These are phyloP conservation scores for Zanthoxylum bungeanum DNA, from an alignment of 345 rosid species.

Conservation along the genomic window DNA sequence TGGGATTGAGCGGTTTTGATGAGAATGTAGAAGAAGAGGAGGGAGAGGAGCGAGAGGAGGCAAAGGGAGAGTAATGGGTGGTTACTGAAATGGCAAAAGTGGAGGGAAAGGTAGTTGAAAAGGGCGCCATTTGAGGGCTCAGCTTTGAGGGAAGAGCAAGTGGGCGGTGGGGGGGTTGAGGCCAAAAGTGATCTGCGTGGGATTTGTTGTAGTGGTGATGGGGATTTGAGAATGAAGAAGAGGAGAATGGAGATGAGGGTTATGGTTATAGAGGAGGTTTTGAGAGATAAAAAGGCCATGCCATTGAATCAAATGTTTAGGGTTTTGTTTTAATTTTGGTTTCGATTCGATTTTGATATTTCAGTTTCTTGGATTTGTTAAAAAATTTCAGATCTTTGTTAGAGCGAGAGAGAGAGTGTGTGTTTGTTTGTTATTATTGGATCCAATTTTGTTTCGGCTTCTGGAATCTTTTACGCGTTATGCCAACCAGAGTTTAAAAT, in stretches of 20 bases:
- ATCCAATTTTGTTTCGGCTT: not conserved
- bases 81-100: slow-evolving; percentile 49
- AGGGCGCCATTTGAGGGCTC: slow-evolving; percentile 34
- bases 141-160: slow-evolving; percentile 34
- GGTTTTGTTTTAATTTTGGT: not conserved
- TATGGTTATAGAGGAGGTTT: slow-evolving; percentile 35
- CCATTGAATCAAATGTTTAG: slow-evolving; percentile 34
- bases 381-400: not conserved
- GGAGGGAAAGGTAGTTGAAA: slow-evolving; percentile 65
- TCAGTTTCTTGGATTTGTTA: not conserved
- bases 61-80: slow-evolving; percentile 56
- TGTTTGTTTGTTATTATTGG: not conserved
- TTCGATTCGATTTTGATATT: too few relatives aligned
- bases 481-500: not conserved
- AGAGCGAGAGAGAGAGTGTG: not conserved
- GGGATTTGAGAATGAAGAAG: slow-evolving; percentile 41
- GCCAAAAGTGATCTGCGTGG: slow-evolving; percentile 52
- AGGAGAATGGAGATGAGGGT: slow-evolving; percentile 42
- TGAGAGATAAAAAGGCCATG: slow-evolving; percentile 36
- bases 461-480: not conserved
- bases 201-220: slow-evolving; percentile 17
- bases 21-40: slow-evolving; percentile 80
- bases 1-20: slow-evolving; percentile 93
- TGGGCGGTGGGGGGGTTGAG: slow-evolving; percentile 7
- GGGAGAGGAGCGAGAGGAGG: slow-evolving; percentile 48